phyloP scores from a whole-genome alignment of 352 stramenopile species.

The Pythium coloratum region DNA sequence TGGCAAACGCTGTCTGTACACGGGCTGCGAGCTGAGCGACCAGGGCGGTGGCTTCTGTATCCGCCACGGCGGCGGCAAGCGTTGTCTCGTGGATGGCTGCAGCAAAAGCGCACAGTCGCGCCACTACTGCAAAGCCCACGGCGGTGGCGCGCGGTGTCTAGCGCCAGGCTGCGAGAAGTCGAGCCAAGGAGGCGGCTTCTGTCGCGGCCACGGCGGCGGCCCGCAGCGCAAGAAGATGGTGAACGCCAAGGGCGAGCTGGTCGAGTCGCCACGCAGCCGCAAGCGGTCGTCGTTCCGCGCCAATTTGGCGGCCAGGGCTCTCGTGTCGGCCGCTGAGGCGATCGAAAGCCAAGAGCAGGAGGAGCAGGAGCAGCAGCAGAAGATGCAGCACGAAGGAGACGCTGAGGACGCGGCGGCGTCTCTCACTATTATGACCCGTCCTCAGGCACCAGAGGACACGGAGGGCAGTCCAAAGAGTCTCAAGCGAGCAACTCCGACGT shows the following conservation, averaged over 20 bases:
- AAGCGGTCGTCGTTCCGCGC: slow-evolving; percentile 12
- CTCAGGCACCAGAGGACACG: neutral
- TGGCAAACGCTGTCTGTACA: slow-evolving; percentile 46
- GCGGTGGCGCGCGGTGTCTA: slow-evolving; percentile 42
- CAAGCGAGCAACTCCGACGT: slow-evolving; percentile 3
- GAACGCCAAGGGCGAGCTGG: slow-evolving; percentile 6
- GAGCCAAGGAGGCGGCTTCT: slow-evolving; percentile 49
- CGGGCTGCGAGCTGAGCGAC: slow-evolving; percentile 27
- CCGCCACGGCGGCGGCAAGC: slow-evolving; percentile 79
- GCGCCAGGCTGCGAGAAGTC: slow-evolving; percentile 43
- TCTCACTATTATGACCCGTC: slow-evolving; percentile 22
- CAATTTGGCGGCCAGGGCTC: slow-evolving; percentile 1
- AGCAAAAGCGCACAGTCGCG: slow-evolving; percentile 56
- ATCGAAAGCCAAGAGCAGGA: slow-evolving; percentile 15
- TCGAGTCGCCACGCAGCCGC: slow-evolving; percentile 6
- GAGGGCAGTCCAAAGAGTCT: slow-evolving; percentile 3
- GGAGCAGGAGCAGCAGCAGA: neutral
- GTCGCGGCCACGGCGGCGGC: slow-evolving; percentile 45
- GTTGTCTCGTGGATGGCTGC: slow-evolving; percentile 46
- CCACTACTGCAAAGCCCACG: slow-evolving; percentile 56
- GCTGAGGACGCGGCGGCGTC: slow-evolving; percentile 9
- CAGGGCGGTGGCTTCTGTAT: slow-evolving; percentile 68
- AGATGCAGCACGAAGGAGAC: slow-evolving; percentile 15
- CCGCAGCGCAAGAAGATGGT: slow-evolving; percentile 22
- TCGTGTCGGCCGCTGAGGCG: slow-evolving; percentile 8